These are phyloP conservation scores for Nicotiana paniculata DNA, from an alignment of 257 asterid species.

Conservation along the genomic window DNA sequence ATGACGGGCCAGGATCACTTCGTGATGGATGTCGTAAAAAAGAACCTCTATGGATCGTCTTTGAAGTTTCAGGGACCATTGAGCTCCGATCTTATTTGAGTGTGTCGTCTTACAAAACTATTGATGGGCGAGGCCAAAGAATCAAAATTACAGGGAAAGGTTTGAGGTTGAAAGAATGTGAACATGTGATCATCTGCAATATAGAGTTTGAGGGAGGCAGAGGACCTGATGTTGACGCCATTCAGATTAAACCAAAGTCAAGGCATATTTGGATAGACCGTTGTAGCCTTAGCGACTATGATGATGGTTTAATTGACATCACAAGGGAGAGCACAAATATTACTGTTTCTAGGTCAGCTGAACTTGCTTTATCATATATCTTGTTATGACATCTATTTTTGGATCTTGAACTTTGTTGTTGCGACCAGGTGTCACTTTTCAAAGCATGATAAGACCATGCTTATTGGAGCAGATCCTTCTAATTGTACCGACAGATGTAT, in stretches of 20 bases:
- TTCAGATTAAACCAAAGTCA: conserved; percentile 80
- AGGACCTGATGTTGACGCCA: conserved; percentile 72
- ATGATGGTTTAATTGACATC: conserved; percentile 75
- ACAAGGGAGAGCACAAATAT: conserved; percentile 76
- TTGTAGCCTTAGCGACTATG: conserved; percentile 67
- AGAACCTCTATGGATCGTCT: conserved; percentile 80
- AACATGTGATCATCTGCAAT: conserved; percentile 81
- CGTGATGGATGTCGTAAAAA: conserved; percentile 69
- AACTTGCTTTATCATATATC: not conserved
- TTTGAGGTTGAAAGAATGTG: conserved; percentile 73
- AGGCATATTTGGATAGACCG: conserved; percentile 90
- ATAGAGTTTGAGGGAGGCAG: conserved; percentile 57
- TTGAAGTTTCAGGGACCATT: conserved; percentile 78
- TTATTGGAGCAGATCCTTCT: conserved; percentile 75
- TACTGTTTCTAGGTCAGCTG: conserved; percentile 67
- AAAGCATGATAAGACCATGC: conserved; percentile 73
- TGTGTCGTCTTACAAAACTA: conserved; percentile 70
- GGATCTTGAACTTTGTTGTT: not conserved
- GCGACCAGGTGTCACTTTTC: conserved; percentile 65
- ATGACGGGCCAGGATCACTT: conserved; percentile 97
- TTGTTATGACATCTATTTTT: not conserved
- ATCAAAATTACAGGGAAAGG: conserved; percentile 70
- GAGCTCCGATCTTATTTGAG: conserved; percentile 56
- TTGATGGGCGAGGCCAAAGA: conserved; percentile 87
- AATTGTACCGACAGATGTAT: conserved; percentile 64